Percentiles rank a stretch among this genome's conserved stretches.
Evolutionary conservation across 768 basidiomycete species (phyloP).

Genomic region (Guyanaporus albipodus): DNA sequence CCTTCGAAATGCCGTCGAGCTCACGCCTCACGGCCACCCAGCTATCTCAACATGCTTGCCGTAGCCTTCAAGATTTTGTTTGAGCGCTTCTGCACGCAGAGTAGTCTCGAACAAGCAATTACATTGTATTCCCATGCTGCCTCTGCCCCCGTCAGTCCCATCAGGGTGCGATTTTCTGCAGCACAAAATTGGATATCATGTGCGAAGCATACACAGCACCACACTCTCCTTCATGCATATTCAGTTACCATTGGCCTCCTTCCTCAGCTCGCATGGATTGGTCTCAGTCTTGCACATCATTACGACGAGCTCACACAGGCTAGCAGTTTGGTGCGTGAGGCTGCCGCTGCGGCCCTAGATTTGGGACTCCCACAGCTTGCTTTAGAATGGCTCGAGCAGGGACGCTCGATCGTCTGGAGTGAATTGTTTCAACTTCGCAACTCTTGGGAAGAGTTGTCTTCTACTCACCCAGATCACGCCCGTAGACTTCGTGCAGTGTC

Average conservation of each 20-base stretch:
- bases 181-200: constrained; percentile 1
- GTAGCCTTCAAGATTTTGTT: too few relatives aligned
- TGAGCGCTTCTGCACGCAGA: too few relatives aligned
- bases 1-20: too few relatives aligned
- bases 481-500: background rate
- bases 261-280: constrained; percentile 13
- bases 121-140: constrained; percentile 1
- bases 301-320: background rate
- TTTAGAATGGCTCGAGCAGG: constrained; percentile 17
- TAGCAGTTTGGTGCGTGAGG: constrained; percentile 18
- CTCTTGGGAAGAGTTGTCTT: constrained; percentile 3
- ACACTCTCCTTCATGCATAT: constrained; percentile 19
- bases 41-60: too few relatives aligned
- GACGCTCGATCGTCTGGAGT: constrained; percentile 13
- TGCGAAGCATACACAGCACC: constrained; percentile 1
- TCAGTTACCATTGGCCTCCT: constrained; percentile 18
- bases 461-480: constrained; percentile 6
- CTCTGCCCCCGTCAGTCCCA: background rate
- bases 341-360: constrained; percentile 21
- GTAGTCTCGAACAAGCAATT: too few relatives aligned
- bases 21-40: too few relatives aligned
- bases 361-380: constrained; percentile 1
- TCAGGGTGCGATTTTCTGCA: constrained; percentile 1
- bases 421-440: constrained; percentile 14
- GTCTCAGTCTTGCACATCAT: background rate